A percentile compares a stretch with the other conserved stretches of the same genome.
These are phyloP conservation scores for Centrapalus pauciflorus DNA, from an alignment of 129 eudicot genomes.

Conservation along the genomic window DNA sequence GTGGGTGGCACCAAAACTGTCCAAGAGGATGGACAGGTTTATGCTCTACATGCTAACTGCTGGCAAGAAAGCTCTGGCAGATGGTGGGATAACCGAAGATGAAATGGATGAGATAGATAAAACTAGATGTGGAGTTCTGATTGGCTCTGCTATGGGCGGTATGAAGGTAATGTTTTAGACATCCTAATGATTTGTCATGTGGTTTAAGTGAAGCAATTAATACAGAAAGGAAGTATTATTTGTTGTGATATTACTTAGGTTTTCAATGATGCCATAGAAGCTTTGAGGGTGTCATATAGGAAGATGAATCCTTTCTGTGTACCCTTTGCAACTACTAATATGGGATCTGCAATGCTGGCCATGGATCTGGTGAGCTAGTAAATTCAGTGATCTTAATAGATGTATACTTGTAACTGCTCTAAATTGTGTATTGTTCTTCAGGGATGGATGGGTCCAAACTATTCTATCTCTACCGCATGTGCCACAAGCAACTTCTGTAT, in stretches of 20 bases:
- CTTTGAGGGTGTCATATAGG: constrained; percentile 81
- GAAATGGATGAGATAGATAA: constrained; percentile 61
- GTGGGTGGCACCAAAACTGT: constrained; percentile 87
- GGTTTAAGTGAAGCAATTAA: not conserved
- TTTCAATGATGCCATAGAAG: constrained; percentile 92
- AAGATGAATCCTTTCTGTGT: constrained; percentile 98
- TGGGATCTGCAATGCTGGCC: constrained; percentile 98
- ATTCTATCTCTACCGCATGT: constrained; percentile 95
- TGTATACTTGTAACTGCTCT: not conserved
- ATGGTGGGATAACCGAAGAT: constrained; percentile 70
- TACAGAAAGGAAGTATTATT: no score
- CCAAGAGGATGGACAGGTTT: constrained; percentile 85
- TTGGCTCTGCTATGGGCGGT: constrained; percentile 97
- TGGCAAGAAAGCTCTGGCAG: constrained; percentile 90
- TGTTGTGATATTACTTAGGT: constrained; percentile 42
- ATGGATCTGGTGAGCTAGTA: constrained; percentile 82
- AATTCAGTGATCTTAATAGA: not conserved
- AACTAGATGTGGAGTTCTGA: constrained; percentile 78
- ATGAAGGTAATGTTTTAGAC: constrained; percentile 84
- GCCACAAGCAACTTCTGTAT: constrained; percentile 96
- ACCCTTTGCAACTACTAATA: constrained; percentile 92
- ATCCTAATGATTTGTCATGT: not conserved
- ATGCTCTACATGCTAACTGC: constrained; percentile 98
- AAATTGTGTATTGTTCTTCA: constrained; percentile 17
- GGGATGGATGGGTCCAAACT: constrained; percentile 99